Conservation (phyloP, 768 basidiomycete species). For the Ramaria sp. region DNA sequence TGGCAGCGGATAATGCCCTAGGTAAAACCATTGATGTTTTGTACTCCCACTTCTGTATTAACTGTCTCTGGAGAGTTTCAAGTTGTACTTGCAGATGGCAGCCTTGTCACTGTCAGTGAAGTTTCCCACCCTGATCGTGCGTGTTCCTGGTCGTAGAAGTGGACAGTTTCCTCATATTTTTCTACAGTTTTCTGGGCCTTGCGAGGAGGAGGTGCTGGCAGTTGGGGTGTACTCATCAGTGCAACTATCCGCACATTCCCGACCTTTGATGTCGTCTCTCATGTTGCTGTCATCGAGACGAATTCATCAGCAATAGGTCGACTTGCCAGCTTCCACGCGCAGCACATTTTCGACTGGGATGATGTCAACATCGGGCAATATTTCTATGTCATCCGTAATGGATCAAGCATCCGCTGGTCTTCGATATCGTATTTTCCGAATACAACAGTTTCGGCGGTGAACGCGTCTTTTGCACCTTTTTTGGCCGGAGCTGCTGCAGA, state of each 20-base stretch:
- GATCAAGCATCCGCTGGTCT: background rate
- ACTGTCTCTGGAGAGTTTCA: slow-evolving; percentile 15
- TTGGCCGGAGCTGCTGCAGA: slow-evolving; percentile 11
- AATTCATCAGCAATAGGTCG: background rate
- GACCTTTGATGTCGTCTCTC: slow-evolving; percentile 18
- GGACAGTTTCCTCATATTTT: background rate
- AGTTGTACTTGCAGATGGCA: slow-evolving; percentile 22
- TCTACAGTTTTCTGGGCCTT: slow-evolving; percentile 15
- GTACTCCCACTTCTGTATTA: background rate
- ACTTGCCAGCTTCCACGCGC: slow-evolving; percentile 1
- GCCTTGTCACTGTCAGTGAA: slow-evolving; percentile 17
- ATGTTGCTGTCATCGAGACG: background rate
- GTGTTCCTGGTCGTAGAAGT: background rate
- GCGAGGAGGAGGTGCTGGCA: slow-evolving; percentile 19
- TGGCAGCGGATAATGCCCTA: slow-evolving; percentile 21
- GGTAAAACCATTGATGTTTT: slow-evolving; percentile 5
- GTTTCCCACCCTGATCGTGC: slow-evolving; percentile 18
- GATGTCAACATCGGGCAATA: background rate
- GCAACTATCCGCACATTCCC: slow-evolving; percentile 26
- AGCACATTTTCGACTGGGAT: slow-evolving; percentile 4
- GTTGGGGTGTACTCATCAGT: slow-evolving; percentile 29
- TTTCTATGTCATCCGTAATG: background rate
- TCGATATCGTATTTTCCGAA: slow-evolving; percentile 16
- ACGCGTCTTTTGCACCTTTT: slow-evolving; percentile 15
- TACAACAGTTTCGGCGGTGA: slow-evolving; percentile 11